Base-by-base conservation (phyloP, 179 eudicot genomes). In the Camellia oleifera region DNA sequence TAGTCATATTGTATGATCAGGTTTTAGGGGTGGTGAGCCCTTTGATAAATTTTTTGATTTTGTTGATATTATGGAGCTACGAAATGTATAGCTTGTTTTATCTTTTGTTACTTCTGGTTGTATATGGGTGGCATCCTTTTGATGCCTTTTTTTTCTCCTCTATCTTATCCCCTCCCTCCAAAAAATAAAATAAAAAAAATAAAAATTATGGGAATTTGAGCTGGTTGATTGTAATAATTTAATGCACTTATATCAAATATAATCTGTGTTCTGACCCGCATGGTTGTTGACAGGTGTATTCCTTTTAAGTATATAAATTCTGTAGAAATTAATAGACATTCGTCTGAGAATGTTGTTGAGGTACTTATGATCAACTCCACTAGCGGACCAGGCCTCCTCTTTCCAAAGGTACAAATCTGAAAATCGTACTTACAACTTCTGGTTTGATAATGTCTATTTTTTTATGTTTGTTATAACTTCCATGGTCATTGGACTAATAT, bases 351-450 rank as follows among this genome's bases (percentile, higher is more conserved):
- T 86, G 81, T 76, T 75, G 89, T 93, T 81, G 94, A 93, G 86
- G 96, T 93, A 56, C 94, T 93, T 63, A 92, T 93, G 98, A 93
- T 93, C 78, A 92, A 82, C 84, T 93, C 98, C 76, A 84, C 89
- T 73, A 92, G 98, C 80, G 98, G 98, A 72, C 98, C 94, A 60
- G 98, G 98, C 84, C 98, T 93, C 85, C 83, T 93, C 81, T 93
- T 93, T 77, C 98, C 98, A 17, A 93, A 93, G 96, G 98, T 93
- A 80, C 78, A 68, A 60, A 12, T 73, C 20, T 48, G 52, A 48
- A 48, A 48, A 48, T 48, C 68, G 45, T 70, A n/a, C 15, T 45
- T 69, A 46, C 45, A 13, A 23, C 12, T 48, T 75, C 54, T 32
- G 23, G 53, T 15, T 26, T 45, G 40, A 32, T 32, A 48, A 8